Evolutionary conservation across 1,284 basidiomycete species (phyloP), one percentile per base, ranked within the genome.

Genomic region (Schizophyllum commune): DNA sequence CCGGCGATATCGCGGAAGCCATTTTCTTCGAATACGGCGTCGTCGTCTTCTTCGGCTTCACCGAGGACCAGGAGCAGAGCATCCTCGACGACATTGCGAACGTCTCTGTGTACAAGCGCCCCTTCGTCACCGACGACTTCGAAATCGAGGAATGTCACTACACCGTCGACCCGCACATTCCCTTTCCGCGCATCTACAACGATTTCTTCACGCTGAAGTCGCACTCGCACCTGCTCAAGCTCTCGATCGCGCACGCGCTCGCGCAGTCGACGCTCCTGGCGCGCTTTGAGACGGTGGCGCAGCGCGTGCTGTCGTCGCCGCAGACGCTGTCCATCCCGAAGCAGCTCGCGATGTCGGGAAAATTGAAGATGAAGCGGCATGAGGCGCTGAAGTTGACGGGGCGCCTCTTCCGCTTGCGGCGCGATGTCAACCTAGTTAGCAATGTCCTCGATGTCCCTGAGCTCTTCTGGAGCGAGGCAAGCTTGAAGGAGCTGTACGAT

Each of bases 381-480:
- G 91, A 96, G 58, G 95, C 95, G 1, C 79, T 98, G 60, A 88
- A 89, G 66, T 81, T 98, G 60, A 98, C 94, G 0, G 93, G 95
- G 0, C 80, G 86, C 21, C 74, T 98, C 57, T 98, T 98, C 82
- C 93, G 91, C 71, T 76, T 98, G 32, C 81, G 94, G 2, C 85
- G 93, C 61, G 94, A 97, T 67, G 89, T 98, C 22, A 97, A 96
- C 69, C 77, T 98, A 5, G 93, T 95, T 7, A 91, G 89, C 32
- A 96, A 96, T 68, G 93, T 98, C n/a, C 79, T 98, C 0, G 94
- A 98, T 70, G 91, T 94, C 3, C 95, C 95, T 0, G 94, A 96
- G 70, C 75, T 98, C 56, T 98, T 98, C 74, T 98, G 95, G 96
- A 89, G 86, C 60, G 95, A 97, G 71, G 94, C 94, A 11, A 93